phyloP scores from a whole-genome alignment of 2,329 filamentous ascomycete genomes.

The Ophiostoma tasmaniense region DNA sequence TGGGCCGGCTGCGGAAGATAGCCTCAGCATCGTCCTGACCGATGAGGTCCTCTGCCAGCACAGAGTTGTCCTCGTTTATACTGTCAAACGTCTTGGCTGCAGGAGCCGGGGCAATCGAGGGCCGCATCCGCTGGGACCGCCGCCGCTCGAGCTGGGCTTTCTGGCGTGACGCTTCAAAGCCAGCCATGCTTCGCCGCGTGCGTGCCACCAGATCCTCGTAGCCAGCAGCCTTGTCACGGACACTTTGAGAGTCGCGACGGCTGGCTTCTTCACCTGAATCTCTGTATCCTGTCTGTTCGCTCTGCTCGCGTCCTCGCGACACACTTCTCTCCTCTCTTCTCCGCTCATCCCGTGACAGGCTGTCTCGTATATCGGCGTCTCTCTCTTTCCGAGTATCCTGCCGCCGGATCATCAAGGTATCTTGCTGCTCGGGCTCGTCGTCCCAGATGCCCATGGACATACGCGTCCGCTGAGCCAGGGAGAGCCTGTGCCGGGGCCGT shows the following conservation, averaged over 20 bases:
- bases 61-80: slow-evolving; percentile 37
- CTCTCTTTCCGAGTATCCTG: slow-evolving; percentile 1
- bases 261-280: neutral
- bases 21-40: slow-evolving; percentile 68
- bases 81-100: slow-evolving; percentile 19
- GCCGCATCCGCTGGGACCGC: slow-evolving; percentile 38
- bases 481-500: slow-evolving; percentile 47
- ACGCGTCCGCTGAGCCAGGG: slow-evolving; percentile 69
- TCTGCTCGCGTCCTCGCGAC: neutral
- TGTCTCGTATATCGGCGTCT: slow-evolving; percentile 14
- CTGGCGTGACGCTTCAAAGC: slow-evolving; percentile 52
- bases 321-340: neutral
- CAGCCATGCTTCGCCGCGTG: slow-evolving; percentile 53
- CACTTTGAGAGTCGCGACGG: neutral
- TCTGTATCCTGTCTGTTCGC: slow-evolving; percentile 11
- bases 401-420: slow-evolving; percentile 13
- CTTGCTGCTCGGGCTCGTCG: slow-evolving; percentile 20
- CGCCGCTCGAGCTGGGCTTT: slow-evolving; percentile 51
- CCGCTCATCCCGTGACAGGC: slow-evolving; percentile 22
- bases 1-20: slow-evolving; percentile 77
- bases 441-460: slow-evolving; percentile 62
- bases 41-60: slow-evolving; percentile 62
- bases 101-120: slow-evolving; percentile 22
- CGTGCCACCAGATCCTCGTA: slow-evolving; percentile 47
- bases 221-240: slow-evolving; percentile 1